Evolutionary conservation across 495 filamentous ascomycete species (phyloP), one percentile per base, ranked within the genome.

Genomic region (Penicillium lagena): DNA sequence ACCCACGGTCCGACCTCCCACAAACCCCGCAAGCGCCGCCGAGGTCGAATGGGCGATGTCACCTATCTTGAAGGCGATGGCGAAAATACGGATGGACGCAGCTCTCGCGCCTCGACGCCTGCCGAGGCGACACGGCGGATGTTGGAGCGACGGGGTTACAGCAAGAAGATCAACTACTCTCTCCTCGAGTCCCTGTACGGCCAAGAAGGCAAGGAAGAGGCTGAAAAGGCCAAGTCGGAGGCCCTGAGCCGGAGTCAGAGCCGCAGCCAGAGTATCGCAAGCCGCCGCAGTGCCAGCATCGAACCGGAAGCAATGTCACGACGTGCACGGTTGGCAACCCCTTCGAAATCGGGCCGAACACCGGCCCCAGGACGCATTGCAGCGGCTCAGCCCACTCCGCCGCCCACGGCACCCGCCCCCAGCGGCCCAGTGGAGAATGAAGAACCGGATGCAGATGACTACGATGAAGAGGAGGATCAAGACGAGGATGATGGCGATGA

Each of bases 151-250:
- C 75, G 87, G 27, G 80, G 71, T 0, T 88, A 81, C 59, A 87
- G 80, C 52, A 89, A 83, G 58, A 86, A 88, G 53, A 89, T 96
- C 51, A 89, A 95, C 46, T 95, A 94, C 57, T 80, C 80, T 35
- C 73, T 79, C 10, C 75, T 89, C 29, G 75, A 82, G 42, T 60
- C 59, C 0, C 37, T 73, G 0, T 73, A 66, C 41, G 68, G 63
- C 9, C 58, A 63, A 33, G 64, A 66, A 44, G 60, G 55, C 7
- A 46, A 39, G 10, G 60, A 64, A 22, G 22, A 22, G n/a, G 38
- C 43, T 5, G 57, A 54, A 29, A 62, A 61, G 22, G 34, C 64
- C 7, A 66, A 70, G 47, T 39, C 36, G 36, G 66, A 67, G 35
- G 64, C 52, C 39, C 17, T 56, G 35, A 60, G 59, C 38, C 61